These are phyloP conservation scores for Dalbergia cultrata DNA, from an alignment of 306 rosid species.

Conservation along the genomic window DNA sequence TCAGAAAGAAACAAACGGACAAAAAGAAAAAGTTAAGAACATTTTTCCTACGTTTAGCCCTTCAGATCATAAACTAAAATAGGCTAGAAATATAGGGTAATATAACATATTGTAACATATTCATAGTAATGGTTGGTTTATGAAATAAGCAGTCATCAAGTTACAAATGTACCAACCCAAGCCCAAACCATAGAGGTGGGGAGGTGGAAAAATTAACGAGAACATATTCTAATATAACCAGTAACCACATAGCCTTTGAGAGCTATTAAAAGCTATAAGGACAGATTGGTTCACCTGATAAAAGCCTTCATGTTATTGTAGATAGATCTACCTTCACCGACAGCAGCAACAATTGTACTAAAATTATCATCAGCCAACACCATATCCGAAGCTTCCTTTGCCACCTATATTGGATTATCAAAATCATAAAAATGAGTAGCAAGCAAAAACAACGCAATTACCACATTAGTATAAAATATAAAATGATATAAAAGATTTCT, in stretches of 20 bases:
- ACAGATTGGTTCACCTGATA: slow-evolving; percentile 68
- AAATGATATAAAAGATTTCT: no score
- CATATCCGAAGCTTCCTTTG: slow-evolving; percentile 98
- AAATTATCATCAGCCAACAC: slow-evolving; percentile 96
- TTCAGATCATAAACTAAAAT: slow-evolving; percentile 21
- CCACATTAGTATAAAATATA: neutral
- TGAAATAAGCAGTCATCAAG: slow-evolving; percentile 16
- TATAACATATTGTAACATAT: neutral
- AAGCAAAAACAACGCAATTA: neutral
- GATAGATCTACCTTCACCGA: slow-evolving; percentile 95
- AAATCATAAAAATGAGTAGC: slow-evolving; percentile 11
- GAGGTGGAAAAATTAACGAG: no score
- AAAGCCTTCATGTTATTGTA: slow-evolving; percentile 95
- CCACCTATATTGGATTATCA: slow-evolving; percentile 65
- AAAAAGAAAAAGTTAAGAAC: no score
- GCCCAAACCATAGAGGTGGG: neutral
- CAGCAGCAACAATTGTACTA: slow-evolving; percentile 93
- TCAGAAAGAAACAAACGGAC: no score
- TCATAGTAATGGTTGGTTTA: neutral
- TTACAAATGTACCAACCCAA: slow-evolving; percentile 16
- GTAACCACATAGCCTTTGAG: no score
- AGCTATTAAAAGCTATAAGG: neutral
- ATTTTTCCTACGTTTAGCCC: neutral
- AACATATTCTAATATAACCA: no score
- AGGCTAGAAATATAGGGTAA: slow-evolving; percentile 13